Base-by-base conservation (phyloP, 306 rosid species). In the Oxytropis ochrocephala region DNA sequence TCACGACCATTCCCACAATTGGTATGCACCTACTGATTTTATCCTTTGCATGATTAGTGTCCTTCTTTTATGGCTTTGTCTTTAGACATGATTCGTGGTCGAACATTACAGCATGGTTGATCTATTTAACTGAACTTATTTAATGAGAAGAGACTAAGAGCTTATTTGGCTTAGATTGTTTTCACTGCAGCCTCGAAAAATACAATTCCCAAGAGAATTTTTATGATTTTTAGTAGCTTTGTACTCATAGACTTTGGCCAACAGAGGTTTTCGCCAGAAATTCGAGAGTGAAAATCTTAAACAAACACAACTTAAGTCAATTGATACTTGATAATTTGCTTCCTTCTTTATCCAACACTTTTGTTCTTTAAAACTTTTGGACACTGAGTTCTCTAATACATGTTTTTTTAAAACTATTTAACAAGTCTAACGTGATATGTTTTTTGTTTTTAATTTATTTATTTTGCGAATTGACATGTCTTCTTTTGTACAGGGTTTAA, bases 1-100 rank as follows among this genome's bases (percentile, higher is more conserved):
- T 83, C 38, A 85, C 87, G 7, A 85, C 90, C 82, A 83, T 85
- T 72, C 90, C 90, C 3, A 85, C 90, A 12, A 85, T 85, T 33
- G 90, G 90, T 85, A 80, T 59, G 81, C 50, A 11, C 7, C 47
- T 42, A 1, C 69, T 21, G 21, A 30, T 38, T 7, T 6, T 49
- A 2, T 39, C 3, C 12, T 69, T 7, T 41, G 27, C 42, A 3
- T 13, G 54, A 68, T 11, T 54, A 4, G 32, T 43, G 11, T 35
- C 10, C 36, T 0, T 0, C 35, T 52, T 52, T 21, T 52, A 1
- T 64, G 43, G 11, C 11, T 7, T 39, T 0, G 1, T 39, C 4
- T 39, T 6, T 39, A 39, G 43, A 8, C 43, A 39, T 39, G 43
- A 39, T 39, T 7, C 9, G 1, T 6, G 43, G 8, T 39, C 1